phyloP scores from a whole-genome alignment of 1,284 basidiomycete genomes.

The Microbotryomycetes sp. region DNA sequence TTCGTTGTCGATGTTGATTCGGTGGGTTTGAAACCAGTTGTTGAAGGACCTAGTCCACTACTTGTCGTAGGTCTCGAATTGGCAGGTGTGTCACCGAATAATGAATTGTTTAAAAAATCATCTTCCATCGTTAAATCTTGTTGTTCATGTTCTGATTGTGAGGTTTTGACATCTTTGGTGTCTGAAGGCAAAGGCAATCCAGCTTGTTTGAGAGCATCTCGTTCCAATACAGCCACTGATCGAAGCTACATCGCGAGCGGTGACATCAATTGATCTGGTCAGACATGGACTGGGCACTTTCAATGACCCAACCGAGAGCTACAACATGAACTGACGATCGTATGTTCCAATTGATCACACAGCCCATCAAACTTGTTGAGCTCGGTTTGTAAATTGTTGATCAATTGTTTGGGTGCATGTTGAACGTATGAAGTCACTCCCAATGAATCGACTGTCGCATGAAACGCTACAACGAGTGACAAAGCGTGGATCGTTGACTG shows the following conservation, averaged over 20 bases:
- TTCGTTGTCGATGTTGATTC: neutral
- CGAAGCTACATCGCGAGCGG: neutral
- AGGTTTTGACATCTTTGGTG: neutral
- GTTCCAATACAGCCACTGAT: conserved; percentile 5
- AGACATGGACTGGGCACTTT: neutral
- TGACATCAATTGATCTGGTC: neutral
- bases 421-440: conserved; percentile 1
- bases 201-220: conserved; percentile 2
- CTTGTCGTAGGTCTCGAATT: neutral
- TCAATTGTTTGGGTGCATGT: conserved; percentile 4
- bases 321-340: conserved; percentile 4
- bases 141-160: neutral
- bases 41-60: neutral
- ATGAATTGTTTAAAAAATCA: neutral
- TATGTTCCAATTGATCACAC: neutral
- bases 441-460: conserved; percentile 6
- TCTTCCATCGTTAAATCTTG: neutral
- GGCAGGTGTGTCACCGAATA: neutral
- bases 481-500: conserved; percentile 12
- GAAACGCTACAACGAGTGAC: conserved; percentile 7
- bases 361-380: neutral
- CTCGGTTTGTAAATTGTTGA: neutral
- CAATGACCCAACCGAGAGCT: neutral
- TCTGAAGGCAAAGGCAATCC: neutral
- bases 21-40: neutral